Percentiles rank a stretch among this genome's conserved stretches.
Evolutionary conservation across 2,329 filamentous ascomycete species (phyloP).

Genomic region (Penicillium sp.): DNA sequence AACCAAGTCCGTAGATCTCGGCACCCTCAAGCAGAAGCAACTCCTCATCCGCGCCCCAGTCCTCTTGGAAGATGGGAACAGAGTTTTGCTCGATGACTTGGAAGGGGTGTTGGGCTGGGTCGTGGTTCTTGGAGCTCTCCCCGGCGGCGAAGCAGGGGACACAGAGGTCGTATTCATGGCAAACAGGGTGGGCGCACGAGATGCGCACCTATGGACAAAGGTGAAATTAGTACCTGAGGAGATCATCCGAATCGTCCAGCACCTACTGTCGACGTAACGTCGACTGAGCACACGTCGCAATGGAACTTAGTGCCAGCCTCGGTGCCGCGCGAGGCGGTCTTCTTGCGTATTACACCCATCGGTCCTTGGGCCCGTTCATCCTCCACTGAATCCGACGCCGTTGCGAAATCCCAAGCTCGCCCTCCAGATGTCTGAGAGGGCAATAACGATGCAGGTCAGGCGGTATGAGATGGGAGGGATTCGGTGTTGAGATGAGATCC

Average conservation of each 20-base stretch:
- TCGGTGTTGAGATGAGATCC: constrained; percentile 9
- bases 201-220: constrained; percentile 73
- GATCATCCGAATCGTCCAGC: background rate
- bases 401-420: constrained; percentile 29
- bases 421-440: constrained; percentile 32
- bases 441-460: constrained; percentile 11
- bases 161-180: constrained; percentile 94
- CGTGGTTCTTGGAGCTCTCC: constrained; percentile 75
- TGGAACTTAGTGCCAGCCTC: constrained; percentile 93
- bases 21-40: constrained; percentile 88
- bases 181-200: constrained; percentile 76
- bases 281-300: constrained; percentile 92
- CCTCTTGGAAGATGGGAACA: constrained; percentile 88
- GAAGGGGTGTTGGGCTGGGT: constrained; percentile 80
- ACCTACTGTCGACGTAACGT: constrained; percentile 92
- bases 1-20: constrained; percentile 92
- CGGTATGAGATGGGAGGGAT: constrained; percentile 2
- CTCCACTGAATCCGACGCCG: constrained; percentile 36
- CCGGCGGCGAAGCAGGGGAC: constrained; percentile 90
- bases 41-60: constrained; percentile 98
- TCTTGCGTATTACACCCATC: constrained; percentile 97
- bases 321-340: constrained; percentile 78
- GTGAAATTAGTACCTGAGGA: background rate
- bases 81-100: constrained; percentile 98
- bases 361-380: constrained; percentile 40